Conservation (phyloP, 164 flowering plant species). For the Litsea cubeba region DNA sequence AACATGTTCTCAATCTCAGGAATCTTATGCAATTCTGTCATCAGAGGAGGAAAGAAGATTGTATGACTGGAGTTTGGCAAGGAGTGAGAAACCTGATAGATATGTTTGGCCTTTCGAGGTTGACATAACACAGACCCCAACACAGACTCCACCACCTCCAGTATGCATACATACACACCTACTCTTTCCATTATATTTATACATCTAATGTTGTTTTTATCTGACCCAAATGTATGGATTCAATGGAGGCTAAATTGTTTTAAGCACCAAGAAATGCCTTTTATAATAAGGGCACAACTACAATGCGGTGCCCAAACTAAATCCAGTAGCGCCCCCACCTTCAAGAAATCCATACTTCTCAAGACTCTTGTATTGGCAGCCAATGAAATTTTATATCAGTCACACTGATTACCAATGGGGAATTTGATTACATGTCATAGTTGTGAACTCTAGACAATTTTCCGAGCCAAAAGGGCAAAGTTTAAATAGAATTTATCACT, state of each 20-base stretch:
- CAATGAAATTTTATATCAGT: neutral
- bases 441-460: too few relatives aligned
- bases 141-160: slow-evolving; percentile 40
- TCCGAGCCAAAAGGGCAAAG: too few relatives aligned
- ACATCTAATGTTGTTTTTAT: neutral
- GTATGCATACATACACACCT: slow-evolving; percentile 20
- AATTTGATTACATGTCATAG: neutral
- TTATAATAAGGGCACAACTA: neutral
- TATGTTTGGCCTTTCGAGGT: slow-evolving; percentile 78
- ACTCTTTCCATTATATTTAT: neutral
- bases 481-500: too few relatives aligned
- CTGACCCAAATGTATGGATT: too few relatives aligned
- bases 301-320: too few relatives aligned
- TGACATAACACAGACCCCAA: slow-evolving; percentile 47
- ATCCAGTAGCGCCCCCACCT: too few relatives aligned
- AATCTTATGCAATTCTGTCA: slow-evolving; percentile 63
- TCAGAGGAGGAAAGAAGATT: slow-evolving; percentile 68
- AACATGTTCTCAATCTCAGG: slow-evolving; percentile 25
- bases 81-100: slow-evolving; percentile 49
- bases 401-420: neutral
- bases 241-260: neutral
- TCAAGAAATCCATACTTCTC: too few relatives aligned
- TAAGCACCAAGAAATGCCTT: neutral
- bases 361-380: neutral
- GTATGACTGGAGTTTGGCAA: slow-evolving; percentile 89